Conservation (phyloP, 1,139 yeast species). For the Candida labiduridarum region DNA sequence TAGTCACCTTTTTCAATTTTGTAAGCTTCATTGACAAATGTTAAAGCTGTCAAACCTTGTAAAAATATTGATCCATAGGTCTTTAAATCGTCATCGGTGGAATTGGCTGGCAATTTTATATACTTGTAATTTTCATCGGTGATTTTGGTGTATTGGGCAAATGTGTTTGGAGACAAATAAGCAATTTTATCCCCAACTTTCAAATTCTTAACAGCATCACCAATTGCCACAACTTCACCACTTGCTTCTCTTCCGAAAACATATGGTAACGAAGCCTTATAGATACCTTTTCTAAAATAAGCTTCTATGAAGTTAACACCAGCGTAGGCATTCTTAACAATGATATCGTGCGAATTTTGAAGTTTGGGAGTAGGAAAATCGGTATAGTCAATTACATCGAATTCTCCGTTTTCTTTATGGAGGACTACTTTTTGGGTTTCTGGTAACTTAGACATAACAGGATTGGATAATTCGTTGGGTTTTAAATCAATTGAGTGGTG, state of each 20-base stretch:
- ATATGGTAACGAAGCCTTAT: conserved; percentile 54
- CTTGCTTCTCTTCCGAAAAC: conserved; percentile 84
- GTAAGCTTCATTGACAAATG: conserved; percentile 68
- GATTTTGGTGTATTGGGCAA: conserved; percentile 71
- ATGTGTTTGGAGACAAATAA: conserved; percentile 53
- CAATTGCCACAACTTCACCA: conserved; percentile 73
- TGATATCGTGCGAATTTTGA: conserved; percentile 51
- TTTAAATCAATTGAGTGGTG: too few species aligned
- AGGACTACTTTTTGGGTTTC: conserved; percentile 59
- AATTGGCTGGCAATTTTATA: conserved; percentile 50
- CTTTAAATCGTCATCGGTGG: conserved; percentile 51
- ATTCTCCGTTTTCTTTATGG: conserved; percentile 56
- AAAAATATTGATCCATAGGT: conserved; percentile 61
- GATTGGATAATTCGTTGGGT: neutral
- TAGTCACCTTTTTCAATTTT: conserved; percentile 66
- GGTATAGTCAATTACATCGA: conserved; percentile 42
- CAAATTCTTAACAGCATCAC: conserved; percentile 56
- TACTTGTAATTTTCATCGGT: conserved; percentile 30
- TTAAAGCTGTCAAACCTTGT: conserved; percentile 80
- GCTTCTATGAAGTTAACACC: conserved; percentile 85
- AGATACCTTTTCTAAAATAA: conserved; percentile 78
- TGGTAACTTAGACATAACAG: conserved; percentile 42
- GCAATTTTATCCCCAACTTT: conserved; percentile 75
- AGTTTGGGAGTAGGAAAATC: conserved; percentile 63
- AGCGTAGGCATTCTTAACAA: conserved; percentile 70